Evolutionary conservation across 179 eudicot species (phyloP), one percentile per base, ranked within the genome.

Genomic region (Spergularia azorica): DNA sequence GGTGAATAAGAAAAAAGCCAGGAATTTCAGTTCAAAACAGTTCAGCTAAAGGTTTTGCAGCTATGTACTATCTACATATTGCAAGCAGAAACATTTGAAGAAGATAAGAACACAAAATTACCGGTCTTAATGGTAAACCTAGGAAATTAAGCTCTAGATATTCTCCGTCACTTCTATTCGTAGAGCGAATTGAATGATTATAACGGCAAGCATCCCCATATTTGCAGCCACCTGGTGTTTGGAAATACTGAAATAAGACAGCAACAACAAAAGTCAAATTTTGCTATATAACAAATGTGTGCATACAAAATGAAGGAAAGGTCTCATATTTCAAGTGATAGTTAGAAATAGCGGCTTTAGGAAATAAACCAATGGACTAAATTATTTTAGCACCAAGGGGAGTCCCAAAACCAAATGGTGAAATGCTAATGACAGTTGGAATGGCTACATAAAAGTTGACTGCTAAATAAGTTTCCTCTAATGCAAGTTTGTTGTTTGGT

Each of bases 111-210:
- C 58, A 61, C 67, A 58, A 73, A 9, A 2, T 68, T 80, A 84
- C 86, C 75, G 75, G 79, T 72, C 86, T 80, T 65, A 77, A 50
- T 48, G 86, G 86, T 52, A 84, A 69, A 78, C 86, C 86, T 4
- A 84, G 73, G 39, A 80, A 84, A 67, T 84, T 84, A 63, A 84
- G 77, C 76, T 70, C 77, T 15, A 56, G 75, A 26, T 13, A 52
- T 68, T 80, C 77, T 8, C 11, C 59, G 52, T 70, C 82, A 26
- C 8, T 36, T 67, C 46, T 64, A 68, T 46, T 36, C 6, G 41
- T 38, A 76, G 78, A 61, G 67, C 32, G 32, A 26, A 26, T 26
- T 26, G 32, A 26, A 26, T 83, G 84, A 83, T 59, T 65, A 76
- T 83, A 77, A 69, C 74, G 70, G 74, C 86, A 80, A 77, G 79